A percentile compares a stretch with the other conserved stretches of the same genome.
Evolutionary conservation across 169 alveolate species (phyloP).

Genomic region (Eimeria acervulina): DNA sequence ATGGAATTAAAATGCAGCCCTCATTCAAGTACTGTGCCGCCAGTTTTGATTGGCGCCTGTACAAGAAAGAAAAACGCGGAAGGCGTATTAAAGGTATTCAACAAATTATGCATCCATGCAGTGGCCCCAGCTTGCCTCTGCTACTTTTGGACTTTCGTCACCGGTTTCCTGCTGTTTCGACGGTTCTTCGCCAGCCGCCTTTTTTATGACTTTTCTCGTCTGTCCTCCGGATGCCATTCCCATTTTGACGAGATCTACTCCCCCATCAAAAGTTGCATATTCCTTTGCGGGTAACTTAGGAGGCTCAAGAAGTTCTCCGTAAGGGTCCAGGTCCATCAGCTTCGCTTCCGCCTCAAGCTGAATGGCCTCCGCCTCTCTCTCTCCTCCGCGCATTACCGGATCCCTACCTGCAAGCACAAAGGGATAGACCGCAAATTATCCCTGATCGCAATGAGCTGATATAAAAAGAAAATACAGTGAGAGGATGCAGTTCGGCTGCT

Average conservation of each 20-base stretch:
- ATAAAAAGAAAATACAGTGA: neutral
- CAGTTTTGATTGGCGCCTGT: neutral
- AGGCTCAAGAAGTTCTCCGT: constrained; percentile 65
- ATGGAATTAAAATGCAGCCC: neutral
- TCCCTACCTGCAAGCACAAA: constrained; percentile 26
- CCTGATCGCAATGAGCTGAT: neutral
- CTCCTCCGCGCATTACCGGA: constrained; percentile 32
- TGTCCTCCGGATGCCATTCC: constrained; percentile 72
- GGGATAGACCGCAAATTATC: neutral
- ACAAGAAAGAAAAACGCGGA: neutral
- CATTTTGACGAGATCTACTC: constrained; percentile 76
- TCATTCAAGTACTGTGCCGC: neutral
- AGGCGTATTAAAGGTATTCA: neutral
- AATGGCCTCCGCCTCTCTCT: constrained; percentile 12
- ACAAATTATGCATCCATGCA: neutral
- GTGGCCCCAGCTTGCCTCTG: constrained; percentile 55
- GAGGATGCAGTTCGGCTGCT: neutral
- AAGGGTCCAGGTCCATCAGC: constrained; percentile 26
- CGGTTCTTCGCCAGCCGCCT: constrained; percentile 19
- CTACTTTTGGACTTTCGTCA: neutral
- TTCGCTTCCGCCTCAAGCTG: constrained; percentile 45
- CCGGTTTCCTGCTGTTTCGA: constrained; percentile 2
- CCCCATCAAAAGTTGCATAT: constrained; percentile 63
- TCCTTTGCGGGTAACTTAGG: constrained; percentile 53
- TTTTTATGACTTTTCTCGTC: constrained; percentile 19